These are phyloP conservation scores for Candida anglica DNA, from an alignment of 805 yeast genomes.

Conservation along the genomic window DNA sequence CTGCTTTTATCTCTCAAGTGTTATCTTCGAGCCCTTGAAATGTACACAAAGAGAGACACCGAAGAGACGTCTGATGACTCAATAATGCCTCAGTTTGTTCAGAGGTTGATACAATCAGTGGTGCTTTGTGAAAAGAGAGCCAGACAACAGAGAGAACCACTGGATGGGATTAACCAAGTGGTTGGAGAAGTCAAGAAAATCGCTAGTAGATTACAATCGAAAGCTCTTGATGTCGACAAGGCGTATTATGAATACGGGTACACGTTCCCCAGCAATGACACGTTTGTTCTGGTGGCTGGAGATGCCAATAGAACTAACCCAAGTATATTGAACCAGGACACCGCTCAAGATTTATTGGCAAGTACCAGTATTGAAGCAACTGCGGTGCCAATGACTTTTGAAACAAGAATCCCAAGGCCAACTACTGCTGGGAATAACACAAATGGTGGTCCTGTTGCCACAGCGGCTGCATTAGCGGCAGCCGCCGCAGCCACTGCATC, in stretches of 20 bases:
- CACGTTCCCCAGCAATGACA: not conserved
- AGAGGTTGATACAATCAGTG: conserved; percentile 28
- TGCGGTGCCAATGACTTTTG: conserved; percentile 11
- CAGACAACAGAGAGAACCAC: conserved; percentile 28
- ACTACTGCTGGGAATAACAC: not conserved
- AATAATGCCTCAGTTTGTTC: conserved; percentile 36
- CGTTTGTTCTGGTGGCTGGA: conserved; percentile 17
- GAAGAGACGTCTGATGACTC: conserved; percentile 12
- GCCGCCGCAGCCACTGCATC: not conserved
- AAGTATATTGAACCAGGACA: conserved; percentile 33
- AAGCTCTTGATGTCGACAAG: conserved; percentile 20
- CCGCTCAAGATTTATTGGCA: conserved; percentile 30
- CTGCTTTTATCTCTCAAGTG: conserved; percentile 29
- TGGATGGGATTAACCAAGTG: conserved; percentile 16
- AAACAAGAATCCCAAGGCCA: conserved; percentile 4
- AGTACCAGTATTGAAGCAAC: conserved; percentile 22
- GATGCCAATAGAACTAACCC: conserved; percentile 25
- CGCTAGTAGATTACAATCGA: conserved; percentile 20
- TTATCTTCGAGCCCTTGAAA: conserved; percentile 27
- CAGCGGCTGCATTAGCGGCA: not conserved
- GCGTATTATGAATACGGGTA: conserved; percentile 19
- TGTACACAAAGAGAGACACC: conserved; percentile 11
- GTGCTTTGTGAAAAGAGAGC: conserved; percentile 35
- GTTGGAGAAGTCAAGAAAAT: conserved; percentile 23
- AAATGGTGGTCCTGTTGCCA: not conserved